Percentiles rank a stretch among this genome's conserved stretches.
These are phyloP conservation scores for Phytophthora melonis DNA, from an alignment of 352 stramenopile genomes.

Conservation along the genomic window DNA sequence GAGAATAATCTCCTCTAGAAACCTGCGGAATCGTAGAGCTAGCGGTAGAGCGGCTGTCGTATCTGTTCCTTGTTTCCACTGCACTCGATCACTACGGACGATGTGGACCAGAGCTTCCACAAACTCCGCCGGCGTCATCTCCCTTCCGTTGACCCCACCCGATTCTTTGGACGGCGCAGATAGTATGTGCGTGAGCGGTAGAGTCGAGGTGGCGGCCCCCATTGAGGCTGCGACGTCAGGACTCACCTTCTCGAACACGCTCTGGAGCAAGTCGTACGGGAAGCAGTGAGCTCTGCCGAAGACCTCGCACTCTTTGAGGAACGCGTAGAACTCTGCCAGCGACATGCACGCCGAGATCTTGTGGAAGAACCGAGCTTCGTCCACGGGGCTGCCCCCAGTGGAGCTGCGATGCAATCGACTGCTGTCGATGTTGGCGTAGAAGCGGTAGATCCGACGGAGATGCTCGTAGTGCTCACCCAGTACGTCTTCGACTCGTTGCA, in stretches of 20 bases:
- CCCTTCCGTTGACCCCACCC: constrained; percentile 16
- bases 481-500: constrained; percentile 49
- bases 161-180: constrained; percentile 28
- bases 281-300: constrained; percentile 61
- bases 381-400: constrained; percentile 13
- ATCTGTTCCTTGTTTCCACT: constrained; percentile 16
- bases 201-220: constrained; percentile 24
- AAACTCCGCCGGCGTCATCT: constrained; percentile 78
- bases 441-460: constrained; percentile 61
- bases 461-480: constrained; percentile 54
- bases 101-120: constrained; percentile 73
- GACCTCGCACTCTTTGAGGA: constrained; percentile 77
- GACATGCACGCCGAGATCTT: constrained; percentile 78
- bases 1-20: constrained; percentile 66
- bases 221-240: constrained; percentile 42
- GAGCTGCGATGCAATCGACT: constrained; percentile 8
- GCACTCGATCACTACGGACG: constrained; percentile 48
- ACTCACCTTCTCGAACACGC: constrained; percentile 66
- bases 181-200: constrained; percentile 33
- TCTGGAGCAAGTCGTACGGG: constrained; percentile 67
- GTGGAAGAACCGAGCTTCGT: constrained; percentile 70
- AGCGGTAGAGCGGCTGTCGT: constrained; percentile 24
- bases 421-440: constrained; percentile 64
- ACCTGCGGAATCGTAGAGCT: constrained; percentile 51
- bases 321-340: constrained; percentile 66